Base-by-base conservation (phyloP, 2,329 filamentous ascomycete species). In the Malbranchea zuffiana region DNA sequence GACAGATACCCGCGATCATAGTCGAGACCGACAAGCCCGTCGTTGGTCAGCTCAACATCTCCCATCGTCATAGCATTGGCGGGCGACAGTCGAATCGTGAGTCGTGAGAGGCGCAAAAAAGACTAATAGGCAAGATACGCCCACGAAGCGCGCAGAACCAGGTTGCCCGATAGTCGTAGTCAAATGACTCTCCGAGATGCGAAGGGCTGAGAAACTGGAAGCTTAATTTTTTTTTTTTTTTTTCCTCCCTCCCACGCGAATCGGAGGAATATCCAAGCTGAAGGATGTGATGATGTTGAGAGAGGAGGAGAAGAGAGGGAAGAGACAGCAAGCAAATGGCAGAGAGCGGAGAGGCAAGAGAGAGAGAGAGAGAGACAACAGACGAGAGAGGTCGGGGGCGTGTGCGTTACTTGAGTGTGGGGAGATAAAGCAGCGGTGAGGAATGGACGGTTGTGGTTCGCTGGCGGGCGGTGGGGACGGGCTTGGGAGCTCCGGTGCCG, bases 11-110 rank as follows among this genome's bases (percentile, higher is more conserved):
- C 55, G 56, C 63, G 61, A 50, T 67, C 64, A 44, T 66, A 66
- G 39, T 68, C 65, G 45, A 66, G 59, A 45, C 59, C 61, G 46
- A 63, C 55, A 39, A 68, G 58, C 51, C 61, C 64, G 41, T 68
- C 62, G 47, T 48, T 52, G 35, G 58, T 50, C 47, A 67, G 46
- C 56, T 61, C 60, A 46, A 65, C 55, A 54, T 63, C 63, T 46
- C 57, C 62, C 56, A 65, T 65, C 41, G 52, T 59, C 35, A 34
- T 47, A 45, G 32, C 45, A 39, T 35, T 36, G 21, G 27, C 26
- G 18, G 28, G 35, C 23, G 35, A 35, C 25, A 27, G 37, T n/a
- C 25, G 23, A 34, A 17, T 10, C 11, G 23, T 25, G 6, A 17
- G 25, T 5, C 18, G 18, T 17, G 12, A 23, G 17, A 21, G 23